Evolutionary conservation across 2,329 filamentous ascomycete species (phyloP).

Genomic region (Claviceps africana): DNA sequence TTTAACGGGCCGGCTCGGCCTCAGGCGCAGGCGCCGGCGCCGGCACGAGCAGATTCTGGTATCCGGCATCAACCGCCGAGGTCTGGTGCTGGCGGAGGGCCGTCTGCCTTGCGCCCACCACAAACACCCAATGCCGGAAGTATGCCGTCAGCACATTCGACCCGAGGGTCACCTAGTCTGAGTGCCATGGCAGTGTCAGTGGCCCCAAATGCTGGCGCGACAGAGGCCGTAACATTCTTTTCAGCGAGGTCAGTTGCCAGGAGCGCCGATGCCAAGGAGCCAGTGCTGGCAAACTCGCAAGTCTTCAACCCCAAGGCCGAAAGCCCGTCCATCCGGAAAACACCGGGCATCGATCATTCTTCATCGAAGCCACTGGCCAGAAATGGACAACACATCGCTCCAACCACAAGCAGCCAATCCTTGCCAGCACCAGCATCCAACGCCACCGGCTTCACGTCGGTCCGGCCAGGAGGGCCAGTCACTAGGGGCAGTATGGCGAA

Average conservation of each 20-base stretch:
- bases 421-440: slow-evolving; percentile 11
- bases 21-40: slow-evolving; percentile 4
- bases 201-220: slow-evolving; percentile 18
- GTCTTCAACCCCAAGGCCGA: slow-evolving; percentile 62
- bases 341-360: slow-evolving; percentile 70
- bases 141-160: slow-evolving; percentile 8
- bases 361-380: slow-evolving; percentile 59
- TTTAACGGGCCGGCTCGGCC: slow-evolving; percentile 11
- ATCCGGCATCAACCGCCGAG: slow-evolving; percentile 4
- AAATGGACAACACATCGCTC: slow-evolving; percentile 37
- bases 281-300: slow-evolving; percentile 15
- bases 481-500: slow-evolving; percentile 32
- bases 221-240: slow-evolving; percentile 5
- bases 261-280: slow-evolving; percentile 25
- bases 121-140: slow-evolving; percentile 21
- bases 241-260: slow-evolving; percentile 9
- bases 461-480: slow-evolving; percentile 15
- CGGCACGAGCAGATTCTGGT: slow-evolving; percentile 9
- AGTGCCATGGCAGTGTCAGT: slow-evolving; percentile 30
- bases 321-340: slow-evolving; percentile 78
- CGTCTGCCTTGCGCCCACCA: slow-evolving; percentile 11
- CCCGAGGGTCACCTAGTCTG: slow-evolving; percentile 11
- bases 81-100: slow-evolving; percentile 9
- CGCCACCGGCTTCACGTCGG: slow-evolving; percentile 16
- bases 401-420: slow-evolving; percentile 17